phyloP scores from a whole-genome alignment of 768 basidiomycete species.

The Podaxis sp. region DNA sequence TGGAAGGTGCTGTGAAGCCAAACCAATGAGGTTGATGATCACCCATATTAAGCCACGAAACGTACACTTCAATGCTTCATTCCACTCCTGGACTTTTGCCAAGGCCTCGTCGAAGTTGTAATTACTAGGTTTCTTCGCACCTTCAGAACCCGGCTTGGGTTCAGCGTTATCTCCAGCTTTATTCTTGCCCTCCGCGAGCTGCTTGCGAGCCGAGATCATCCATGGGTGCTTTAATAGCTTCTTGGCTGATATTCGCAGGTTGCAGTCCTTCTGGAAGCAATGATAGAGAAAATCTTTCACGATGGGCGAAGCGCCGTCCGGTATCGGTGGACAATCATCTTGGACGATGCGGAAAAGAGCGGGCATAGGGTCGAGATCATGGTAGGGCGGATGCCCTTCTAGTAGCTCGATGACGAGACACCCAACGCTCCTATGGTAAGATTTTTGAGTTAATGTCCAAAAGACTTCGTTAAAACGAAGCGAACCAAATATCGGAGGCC shows the following conservation, averaged over 20 bases:
- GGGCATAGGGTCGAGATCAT: conserved; percentile 96
- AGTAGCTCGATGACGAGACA: conserved; percentile 97
- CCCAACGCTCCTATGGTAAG: conserved; percentile 71
- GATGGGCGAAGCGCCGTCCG: conserved; percentile 91
- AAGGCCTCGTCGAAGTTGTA: conserved; percentile 95
- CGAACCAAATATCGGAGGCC: conserved; percentile 88
- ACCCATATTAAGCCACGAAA: conserved; percentile 11
- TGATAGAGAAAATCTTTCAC: conserved; percentile 97
- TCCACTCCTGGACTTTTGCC: conserved; percentile 97
- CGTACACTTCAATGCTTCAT: conserved; percentile 90
- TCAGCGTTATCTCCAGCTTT: conserved; percentile 32
- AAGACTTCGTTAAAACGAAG: not conserved
- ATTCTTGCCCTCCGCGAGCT: conserved; percentile 50
- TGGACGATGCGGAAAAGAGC: conserved; percentile 98
- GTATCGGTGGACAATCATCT: conserved; percentile 96
- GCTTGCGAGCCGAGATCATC: conserved; percentile 87
- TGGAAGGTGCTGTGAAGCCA: conserved; percentile 57
- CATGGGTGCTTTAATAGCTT: conserved; percentile 93
- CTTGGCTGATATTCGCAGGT: conserved; percentile 90
- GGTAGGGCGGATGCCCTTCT: conserved; percentile 91
- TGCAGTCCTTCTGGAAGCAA: conserved; percentile 98
- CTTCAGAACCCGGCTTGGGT: conserved; percentile 34
- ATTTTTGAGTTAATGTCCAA: conserved; percentile 5
- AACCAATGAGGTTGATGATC: not conserved
- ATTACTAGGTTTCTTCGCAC: conserved; percentile 59